Evolutionary conservation across 2,329 filamentous ascomycete species (phyloP).

Genomic region (Neoascochyta sp.): DNA sequence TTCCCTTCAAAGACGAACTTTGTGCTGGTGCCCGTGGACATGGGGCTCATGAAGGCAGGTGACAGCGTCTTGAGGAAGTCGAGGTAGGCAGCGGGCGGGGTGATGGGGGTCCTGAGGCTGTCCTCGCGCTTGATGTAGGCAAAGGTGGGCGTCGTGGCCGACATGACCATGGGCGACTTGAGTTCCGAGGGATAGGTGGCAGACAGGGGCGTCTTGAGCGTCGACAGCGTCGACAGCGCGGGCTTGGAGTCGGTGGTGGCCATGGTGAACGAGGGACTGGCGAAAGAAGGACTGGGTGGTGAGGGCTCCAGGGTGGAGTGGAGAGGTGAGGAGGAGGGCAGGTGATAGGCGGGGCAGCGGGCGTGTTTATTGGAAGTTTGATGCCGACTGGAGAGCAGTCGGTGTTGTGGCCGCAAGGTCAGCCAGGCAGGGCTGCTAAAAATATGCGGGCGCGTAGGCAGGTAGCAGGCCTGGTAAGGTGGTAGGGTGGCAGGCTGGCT

Average conservation of each 20-base stretch:
- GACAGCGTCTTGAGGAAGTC: conserved; percentile 87
- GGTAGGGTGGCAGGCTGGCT: no score
- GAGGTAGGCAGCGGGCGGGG: conserved; percentile 82
- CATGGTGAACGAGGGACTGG: conserved; percentile 37
- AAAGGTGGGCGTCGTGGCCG: conserved; percentile 46
- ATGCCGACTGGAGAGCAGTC: no score
- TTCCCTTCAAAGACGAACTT: conserved; percentile 49
- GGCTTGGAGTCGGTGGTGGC: conserved; percentile 43
- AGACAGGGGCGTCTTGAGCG: conserved; percentile 56
- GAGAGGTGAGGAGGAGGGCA: conserved; percentile 24
- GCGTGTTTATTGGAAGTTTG: conserved; percentile 39
- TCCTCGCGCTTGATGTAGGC: conserved; percentile 63
- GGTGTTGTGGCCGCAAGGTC: no score
- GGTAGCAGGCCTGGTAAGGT: no score
- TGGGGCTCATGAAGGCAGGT: conserved; percentile 65
- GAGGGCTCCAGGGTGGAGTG: conserved; percentile 21
- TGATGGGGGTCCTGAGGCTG: conserved; percentile 76
- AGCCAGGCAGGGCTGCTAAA: no score
- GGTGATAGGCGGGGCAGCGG: no score
- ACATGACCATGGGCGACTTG: conserved; percentile 61
- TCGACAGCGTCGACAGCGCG: conserved; percentile 24
- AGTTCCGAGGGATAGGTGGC: conserved; percentile 55
- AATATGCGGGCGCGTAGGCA: conserved; percentile 18
- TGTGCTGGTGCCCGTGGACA: conserved; percentile 54
- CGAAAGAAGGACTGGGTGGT: conserved; percentile 20